Conservation (phyloP, 345 rosid genomes). For the Linum usitatissimum region DNA sequence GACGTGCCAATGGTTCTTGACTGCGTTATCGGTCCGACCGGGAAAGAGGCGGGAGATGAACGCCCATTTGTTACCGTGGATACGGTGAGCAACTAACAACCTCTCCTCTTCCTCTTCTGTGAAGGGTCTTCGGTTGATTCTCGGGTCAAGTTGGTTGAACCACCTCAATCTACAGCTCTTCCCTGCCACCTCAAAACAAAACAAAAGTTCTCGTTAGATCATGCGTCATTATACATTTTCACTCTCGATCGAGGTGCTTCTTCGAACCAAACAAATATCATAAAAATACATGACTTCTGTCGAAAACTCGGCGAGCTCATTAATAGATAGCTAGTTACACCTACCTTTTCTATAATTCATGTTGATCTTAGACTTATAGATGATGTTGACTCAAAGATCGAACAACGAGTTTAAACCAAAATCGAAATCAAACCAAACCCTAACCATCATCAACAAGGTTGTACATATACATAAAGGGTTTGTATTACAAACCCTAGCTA, state of each 20-base stretch:
- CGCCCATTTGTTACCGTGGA: constrained; percentile 92
- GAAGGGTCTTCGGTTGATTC: constrained; percentile 76
- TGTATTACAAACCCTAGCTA: neutral
- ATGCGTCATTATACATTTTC: too few relatives aligned
- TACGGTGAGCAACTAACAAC: constrained; percentile 59
- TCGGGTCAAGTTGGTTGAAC: constrained; percentile 91
- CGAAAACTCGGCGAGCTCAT: too few relatives aligned
- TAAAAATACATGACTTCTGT: too few relatives aligned
- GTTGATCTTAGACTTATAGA: too few relatives aligned
- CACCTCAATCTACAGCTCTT: constrained; percentile 96
- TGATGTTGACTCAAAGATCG: too few relatives aligned
- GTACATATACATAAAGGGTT: neutral
- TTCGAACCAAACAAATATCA: too few relatives aligned
- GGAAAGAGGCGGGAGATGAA: constrained; percentile 73
- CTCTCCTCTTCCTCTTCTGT: constrained; percentile 88
- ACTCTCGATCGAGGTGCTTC: too few relatives aligned
- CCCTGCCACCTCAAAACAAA: constrained; percentile 24
- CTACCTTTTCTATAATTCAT: too few relatives aligned
- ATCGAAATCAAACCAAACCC: too few relatives aligned
- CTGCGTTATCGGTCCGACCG: constrained; percentile 90
- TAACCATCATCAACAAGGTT: too few relatives aligned
- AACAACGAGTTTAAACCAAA: too few relatives aligned
- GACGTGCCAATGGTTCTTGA: constrained; percentile 97
- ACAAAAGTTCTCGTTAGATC: neutral
- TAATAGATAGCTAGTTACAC: too few relatives aligned